Evolutionary conservation across 176 grass and related monocot genomes (phyloP).

Genomic region (Oryza longistaminata): DNA sequence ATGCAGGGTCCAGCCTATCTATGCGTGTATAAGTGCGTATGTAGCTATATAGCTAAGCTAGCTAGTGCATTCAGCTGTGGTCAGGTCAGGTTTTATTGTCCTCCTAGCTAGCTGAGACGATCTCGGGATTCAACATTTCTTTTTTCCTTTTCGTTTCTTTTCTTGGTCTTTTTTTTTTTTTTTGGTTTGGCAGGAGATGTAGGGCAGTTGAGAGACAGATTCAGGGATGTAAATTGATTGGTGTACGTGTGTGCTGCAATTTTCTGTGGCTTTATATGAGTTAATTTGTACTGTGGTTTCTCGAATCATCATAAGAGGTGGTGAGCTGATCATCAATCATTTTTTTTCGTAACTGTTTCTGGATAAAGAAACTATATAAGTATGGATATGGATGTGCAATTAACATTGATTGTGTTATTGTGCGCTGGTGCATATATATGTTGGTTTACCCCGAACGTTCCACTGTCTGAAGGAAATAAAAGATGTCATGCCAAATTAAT

Average conservation of each 20-base stretch:
- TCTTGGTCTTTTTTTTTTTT: background rate
- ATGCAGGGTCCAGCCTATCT: no score
- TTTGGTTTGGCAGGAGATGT: constrained; percentile 7
- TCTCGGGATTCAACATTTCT: background rate
- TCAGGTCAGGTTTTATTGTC: background rate
- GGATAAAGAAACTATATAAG: no score
- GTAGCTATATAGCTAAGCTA: background rate
- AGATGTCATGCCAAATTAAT: no score
- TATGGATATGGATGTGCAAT: no score
- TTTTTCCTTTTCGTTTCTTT: background rate
- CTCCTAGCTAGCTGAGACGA: background rate
- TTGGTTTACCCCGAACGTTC: no score
- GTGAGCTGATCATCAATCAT: no score
- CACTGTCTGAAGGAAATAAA: no score
- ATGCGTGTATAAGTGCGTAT: background rate
- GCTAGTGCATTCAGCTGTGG: background rate
- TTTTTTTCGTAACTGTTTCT: no score
- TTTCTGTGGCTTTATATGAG: background rate
- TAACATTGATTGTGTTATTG: no score
- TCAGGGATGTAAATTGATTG: background rate
- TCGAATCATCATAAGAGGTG: no score
- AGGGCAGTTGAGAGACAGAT: constrained; percentile 16
- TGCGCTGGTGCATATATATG: no score
- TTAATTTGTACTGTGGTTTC: no score
- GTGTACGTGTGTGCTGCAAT: background rate